Percentiles rank a stretch among this genome's conserved stretches.
phyloP scores from a whole-genome alignment of 441 rosid genomes.

The Syzygium malaccense region DNA sequence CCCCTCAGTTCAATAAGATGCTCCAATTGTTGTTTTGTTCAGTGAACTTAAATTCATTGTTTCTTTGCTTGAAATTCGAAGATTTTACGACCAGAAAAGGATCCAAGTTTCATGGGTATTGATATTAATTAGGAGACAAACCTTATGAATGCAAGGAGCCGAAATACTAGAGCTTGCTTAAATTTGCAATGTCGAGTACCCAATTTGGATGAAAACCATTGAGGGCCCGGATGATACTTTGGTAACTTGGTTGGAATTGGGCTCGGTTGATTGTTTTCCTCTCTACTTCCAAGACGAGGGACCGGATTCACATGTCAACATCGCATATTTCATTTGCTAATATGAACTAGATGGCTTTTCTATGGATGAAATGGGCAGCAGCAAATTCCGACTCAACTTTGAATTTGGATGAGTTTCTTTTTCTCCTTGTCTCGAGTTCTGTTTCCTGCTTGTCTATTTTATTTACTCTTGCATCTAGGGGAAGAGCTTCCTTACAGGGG shows the following conservation, averaged over 20 bases:
- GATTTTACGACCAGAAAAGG: background rate
- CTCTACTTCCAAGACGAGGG: background rate
- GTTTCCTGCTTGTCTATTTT: background rate
- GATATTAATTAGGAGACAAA: background rate
- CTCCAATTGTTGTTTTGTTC: background rate
- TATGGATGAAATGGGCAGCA: background rate
- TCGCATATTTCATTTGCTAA: background rate
- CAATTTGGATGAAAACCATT: background rate
- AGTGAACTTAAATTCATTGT: background rate
- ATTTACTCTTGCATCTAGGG: background rate
- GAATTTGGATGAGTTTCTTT: background rate
- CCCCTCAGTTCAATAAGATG: background rate
- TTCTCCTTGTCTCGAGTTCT: background rate
- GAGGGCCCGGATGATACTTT: background rate
- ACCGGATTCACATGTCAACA: background rate
- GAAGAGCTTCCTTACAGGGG: background rate
- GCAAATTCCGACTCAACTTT: background rate
- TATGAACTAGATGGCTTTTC: background rate
- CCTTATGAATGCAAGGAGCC: background rate
- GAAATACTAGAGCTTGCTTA: background rate
- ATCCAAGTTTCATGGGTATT: background rate
- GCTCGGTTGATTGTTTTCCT: background rate
- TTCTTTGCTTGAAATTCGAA: background rate
- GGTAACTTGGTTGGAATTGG: background rate
- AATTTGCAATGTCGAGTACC: background rate